Evolutionary conservation across 1,139 yeast species (phyloP), one percentile per base, ranked within the genome.

Genomic region (Blastobotrys capitulatus): DNA sequence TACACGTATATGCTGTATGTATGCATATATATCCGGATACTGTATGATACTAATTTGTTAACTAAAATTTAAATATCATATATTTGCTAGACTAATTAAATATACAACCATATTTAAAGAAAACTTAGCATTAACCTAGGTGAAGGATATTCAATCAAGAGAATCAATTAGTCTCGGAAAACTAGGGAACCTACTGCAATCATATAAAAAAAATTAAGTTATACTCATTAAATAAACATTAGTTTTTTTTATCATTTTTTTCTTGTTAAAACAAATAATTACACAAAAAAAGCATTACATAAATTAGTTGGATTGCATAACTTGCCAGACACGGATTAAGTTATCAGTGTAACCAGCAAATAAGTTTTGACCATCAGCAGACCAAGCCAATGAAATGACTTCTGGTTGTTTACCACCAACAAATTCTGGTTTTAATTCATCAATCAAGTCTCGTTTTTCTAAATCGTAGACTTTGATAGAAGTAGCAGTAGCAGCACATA

Each of bases 281-380:
- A 22, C 25, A 22, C 25, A 22, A 13, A 20, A 31, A 27, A 19
- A n/a, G 15, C 15, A 38, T 38, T 39, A 38, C 44, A 34, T n/a
- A 38, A 44, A 18, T 69, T 76, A 77, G 72, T 74, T 73, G 70
- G 95, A 82, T 79, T 96, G 89, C 97, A 90, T 90, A 69, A 92
- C 96, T 84, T 92, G 97, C 97, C 97, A 92, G 78, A 90, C 98
- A 82, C 98, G 92, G 83, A 92, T 90, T 72, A 86, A 82, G 82
- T 88, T 88, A 79, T 92, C 99, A 71, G 97, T 90, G 96, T 92
- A 92, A 83, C 99, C 99, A 68, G 97, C 96, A 74, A 89, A 92
- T 78, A 92, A 84, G 86, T 87, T 89, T 83, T 90, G 97, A 76
- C 98, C 98, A 70, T 92, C 98, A 76, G 96, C 95, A 69, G 97